Conservation (phyloP, 139 green algal genomes). For the Edaphochlamys debaryana region DNA sequence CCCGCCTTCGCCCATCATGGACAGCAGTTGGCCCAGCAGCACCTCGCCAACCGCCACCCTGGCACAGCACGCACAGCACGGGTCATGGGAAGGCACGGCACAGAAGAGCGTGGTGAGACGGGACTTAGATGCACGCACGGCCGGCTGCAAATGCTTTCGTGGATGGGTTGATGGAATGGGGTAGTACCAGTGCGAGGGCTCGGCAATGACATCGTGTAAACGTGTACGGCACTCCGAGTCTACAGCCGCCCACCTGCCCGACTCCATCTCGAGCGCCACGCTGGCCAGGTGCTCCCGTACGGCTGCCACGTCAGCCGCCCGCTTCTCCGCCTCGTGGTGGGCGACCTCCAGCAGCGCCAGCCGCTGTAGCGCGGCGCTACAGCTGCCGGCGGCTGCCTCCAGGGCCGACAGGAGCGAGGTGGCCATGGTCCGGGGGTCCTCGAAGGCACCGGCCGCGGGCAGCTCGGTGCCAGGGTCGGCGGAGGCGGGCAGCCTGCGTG, state of each 20-base stretch:
- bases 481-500: too few species aligned
- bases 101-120: too few species aligned
- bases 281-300: slow-evolving; percentile 11
- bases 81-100: too few species aligned
- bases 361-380: slow-evolving; percentile 12
- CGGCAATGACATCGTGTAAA: too few species aligned
- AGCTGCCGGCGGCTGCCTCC: not conserved
- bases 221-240: too few species aligned
- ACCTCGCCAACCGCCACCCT: slow-evolving; percentile 27
- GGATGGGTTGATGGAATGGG: too few species aligned
- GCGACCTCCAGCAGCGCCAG: slow-evolving; percentile 31
- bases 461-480: too few species aligned
- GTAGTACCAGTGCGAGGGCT: too few species aligned
- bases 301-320: slow-evolving; percentile 6
- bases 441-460: too few species aligned
- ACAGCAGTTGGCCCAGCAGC: slow-evolving; percentile 2
- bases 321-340: slow-evolving; percentile 11
- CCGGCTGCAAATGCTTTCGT: too few species aligned
- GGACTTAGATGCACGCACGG: too few species aligned
- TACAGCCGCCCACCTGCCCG: slow-evolving; percentile 12
- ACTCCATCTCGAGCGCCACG: slow-evolving; percentile 11
- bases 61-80: too few species aligned
- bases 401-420: slow-evolving; percentile 11
- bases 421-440: not conserved
- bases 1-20: slow-evolving; percentile 4